Base-by-base conservation (phyloP, 2,329 filamentous ascomycete genomes). In the Verruconis gallopava region DNA sequence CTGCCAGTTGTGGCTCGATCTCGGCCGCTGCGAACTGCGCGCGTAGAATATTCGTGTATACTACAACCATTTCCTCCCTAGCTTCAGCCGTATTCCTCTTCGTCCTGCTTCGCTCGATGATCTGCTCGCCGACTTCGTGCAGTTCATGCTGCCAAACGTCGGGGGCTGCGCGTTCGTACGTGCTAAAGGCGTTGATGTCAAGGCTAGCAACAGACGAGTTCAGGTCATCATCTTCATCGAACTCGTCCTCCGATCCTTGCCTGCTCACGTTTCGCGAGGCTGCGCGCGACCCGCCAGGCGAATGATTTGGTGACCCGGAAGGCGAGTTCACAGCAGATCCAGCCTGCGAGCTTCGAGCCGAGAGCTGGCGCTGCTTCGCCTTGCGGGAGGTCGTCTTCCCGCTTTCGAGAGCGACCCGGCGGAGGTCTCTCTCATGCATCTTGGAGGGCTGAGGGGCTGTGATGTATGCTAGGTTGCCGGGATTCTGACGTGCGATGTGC, bases 61-160 rank as follows among this genome's bases (percentile, higher is more conserved):
- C 67, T 35, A 64, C 65, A 38, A 86, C 64, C 21, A 71, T 72
- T 32, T 74, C 67, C 52, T 85, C 80, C 40, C 85, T 75, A 17
- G 77, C 75, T 47, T 82, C 74, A 18, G 71, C 73, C 49, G 78
- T 85, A 59, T 79, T 85, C 49, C 80, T 77, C 68, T 93, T 93
- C 59, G 79, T 85, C 49, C 80, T 77, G 67, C 93, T 93, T 52
- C 83, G 78, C 50, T 83, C 76, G 42, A 80, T 68, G 20, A 93
- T 73, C 50, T 82, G 77, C 37, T 79, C 69, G 47, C 93, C 77
- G 44, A 79, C 73, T 47, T 78, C 72, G 20, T 70, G 66, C 22
- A 88, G 62, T 44, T 75, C 71, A 13, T 73, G 63, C 36, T 76
- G 71, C 72, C 81, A 83, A 15, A 65, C 65, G 19, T 70, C 69